Evolutionary conservation across 2,329 filamentous ascomycete genomes (phyloP), one percentile per base, ranked within the genome.

Genomic region (Fonsecaea multimorphosa): DNA sequence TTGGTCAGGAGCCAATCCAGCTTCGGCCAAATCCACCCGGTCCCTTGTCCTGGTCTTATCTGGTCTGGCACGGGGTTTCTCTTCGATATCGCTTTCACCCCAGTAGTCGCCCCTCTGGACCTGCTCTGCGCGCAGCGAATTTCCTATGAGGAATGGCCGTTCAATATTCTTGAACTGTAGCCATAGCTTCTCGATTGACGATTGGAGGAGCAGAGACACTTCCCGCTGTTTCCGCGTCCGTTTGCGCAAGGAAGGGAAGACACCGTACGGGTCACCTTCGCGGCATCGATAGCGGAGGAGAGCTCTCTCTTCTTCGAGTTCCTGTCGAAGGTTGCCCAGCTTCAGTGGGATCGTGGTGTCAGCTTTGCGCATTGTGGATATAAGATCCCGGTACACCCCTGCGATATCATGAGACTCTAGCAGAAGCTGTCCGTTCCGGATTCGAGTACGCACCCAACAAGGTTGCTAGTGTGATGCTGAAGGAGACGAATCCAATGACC

Each of bases 401-500:
- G 38, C n/a, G 38, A 24, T 46, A 32, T 12, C 7, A 51, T 60
- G 31, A 64, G 51, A 60, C n/a, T 32, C 29, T 22, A n/a, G 36
- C 36, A 49, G 12, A 27, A 24, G 44, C n/a, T 24, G 57, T 52
- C 11, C 24, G 27, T 32, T 12, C 19, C 29, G 9, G 19, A 44
- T 34, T 44, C 6, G 16, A 29, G 24, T 14, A 65, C 67, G 36
- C 65, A 69, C 69, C 69, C 14, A 71, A 56, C 29, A 70, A 65
- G n/a, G 70, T 71, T 14, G 64, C 53, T 19, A 72, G n/a, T 12
- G 69, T 71, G 38, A 71, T 61, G 46, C 29, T 32, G 44, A 72
- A 71, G 49, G 67, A 71, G 58, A 71, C 67, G 55, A 71, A 68
- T 8, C 70, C 69, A n/a, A 70, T 68, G 36, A 63, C 59, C 55